Evolutionary conservation across 2,329 filamentous ascomycete species (phyloP).

Genomic region (Lecanicillium sp.): DNA sequence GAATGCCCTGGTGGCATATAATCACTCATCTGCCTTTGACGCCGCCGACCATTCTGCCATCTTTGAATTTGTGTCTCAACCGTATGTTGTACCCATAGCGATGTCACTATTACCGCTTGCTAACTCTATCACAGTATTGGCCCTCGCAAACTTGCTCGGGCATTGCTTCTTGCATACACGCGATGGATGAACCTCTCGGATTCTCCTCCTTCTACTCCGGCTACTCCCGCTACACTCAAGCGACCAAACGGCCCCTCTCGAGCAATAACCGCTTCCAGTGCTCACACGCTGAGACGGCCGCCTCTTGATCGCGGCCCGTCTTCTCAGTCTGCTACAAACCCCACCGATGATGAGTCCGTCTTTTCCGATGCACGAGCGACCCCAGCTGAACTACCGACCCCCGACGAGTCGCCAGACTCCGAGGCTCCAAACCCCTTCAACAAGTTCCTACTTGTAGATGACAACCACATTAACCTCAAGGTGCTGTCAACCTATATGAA

Average conservation of each 20-base stretch:
- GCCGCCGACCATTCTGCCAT: conserved; percentile 14
- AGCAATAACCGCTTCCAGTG: no score
- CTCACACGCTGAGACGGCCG: background rate
- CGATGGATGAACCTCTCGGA: conserved; percentile 16
- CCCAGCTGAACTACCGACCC: background rate
- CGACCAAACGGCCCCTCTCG: no score
- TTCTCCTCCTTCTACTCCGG: background rate
- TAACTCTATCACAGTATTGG: conserved; percentile 19
- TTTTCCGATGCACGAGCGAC: background rate
- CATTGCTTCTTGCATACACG: conserved; percentile 18
- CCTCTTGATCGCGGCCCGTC: background rate
- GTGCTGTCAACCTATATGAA: conserved; percentile 17
- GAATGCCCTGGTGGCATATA: conserved; percentile 22
- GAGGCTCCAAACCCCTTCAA: background rate
- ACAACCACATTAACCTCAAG: conserved; percentile 23
- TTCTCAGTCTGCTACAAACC: background rate
- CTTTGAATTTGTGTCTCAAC: conserved; percentile 30
- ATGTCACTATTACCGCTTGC: no score
- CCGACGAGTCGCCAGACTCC: background rate
- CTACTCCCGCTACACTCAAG: background rate
- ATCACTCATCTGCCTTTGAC: conserved; percentile 14
- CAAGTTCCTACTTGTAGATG: conserved; percentile 22
- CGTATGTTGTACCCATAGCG: conserved; percentile 23
- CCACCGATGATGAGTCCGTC: background rate
- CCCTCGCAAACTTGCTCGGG: conserved; percentile 28